These are phyloP conservation scores for Cytospora mali DNA, from an alignment of 2,329 filamentous ascomycete species.

Conservation along the genomic window DNA sequence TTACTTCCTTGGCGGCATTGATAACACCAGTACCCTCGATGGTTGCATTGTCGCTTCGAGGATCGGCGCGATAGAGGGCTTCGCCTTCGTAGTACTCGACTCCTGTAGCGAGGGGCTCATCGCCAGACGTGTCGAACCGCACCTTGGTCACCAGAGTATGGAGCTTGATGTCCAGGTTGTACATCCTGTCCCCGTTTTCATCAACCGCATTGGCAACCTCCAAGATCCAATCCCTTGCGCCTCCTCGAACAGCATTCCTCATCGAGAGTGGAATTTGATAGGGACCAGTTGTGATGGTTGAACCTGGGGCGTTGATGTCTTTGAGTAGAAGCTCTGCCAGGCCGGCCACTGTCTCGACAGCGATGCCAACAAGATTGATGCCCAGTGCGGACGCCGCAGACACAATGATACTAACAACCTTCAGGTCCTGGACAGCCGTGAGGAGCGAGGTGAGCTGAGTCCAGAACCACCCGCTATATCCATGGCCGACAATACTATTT, in stretches of 20 bases:
- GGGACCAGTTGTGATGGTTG: conserved; percentile 51
- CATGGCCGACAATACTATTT: conserved; percentile 49
- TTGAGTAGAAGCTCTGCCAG: conserved; percentile 56
- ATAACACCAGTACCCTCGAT: conserved; percentile 35
- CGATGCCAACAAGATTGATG: conserved; percentile 36
- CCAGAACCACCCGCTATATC: conserved; percentile 59
- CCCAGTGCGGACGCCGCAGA: conserved; percentile 57
- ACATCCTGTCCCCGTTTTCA: conserved; percentile 3
- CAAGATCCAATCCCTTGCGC: conserved; percentile 20
- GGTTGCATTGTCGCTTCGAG: conserved; percentile 43
- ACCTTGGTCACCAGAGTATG: conserved; percentile 26
- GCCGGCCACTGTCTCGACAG: conserved; percentile 42
- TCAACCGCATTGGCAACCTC: conserved; percentile 18
- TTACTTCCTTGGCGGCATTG: conserved; percentile 49
- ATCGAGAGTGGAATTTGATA: conserved; percentile 59
- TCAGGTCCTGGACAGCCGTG: conserved; percentile 53
- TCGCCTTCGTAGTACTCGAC: conserved; percentile 43
- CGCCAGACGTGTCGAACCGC: conserved; percentile 12
- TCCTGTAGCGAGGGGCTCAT: conserved; percentile 9
- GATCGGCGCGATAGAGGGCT: conserved; percentile 52
- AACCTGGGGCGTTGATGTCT: conserved; percentile 41
- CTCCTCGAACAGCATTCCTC: conserved; percentile 47
- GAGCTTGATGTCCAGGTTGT: conserved; percentile 24
- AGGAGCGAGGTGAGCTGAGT: conserved; percentile 53
- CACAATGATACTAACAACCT: conserved; percentile 55